Conservation (phyloP, 2,329 filamentous ascomycete species). For the Tothia fuscella region DNA sequence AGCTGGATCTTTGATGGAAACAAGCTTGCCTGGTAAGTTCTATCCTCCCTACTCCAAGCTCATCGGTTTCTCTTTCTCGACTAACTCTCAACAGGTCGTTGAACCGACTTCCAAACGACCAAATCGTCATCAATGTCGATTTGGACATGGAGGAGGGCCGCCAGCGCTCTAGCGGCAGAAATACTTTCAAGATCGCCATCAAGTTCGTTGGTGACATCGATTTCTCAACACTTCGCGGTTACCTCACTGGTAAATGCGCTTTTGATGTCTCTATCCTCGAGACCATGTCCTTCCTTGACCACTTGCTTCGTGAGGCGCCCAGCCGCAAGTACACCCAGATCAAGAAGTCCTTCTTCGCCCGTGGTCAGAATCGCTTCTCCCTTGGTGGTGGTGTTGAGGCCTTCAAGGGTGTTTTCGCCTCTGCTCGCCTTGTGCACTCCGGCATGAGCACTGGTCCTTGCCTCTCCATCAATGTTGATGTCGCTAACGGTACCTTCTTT, state of each 20-base stretch:
- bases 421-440: slow-evolving; percentile 60
- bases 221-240: slow-evolving; percentile 52
- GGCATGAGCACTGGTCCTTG: slow-evolving; percentile 37
- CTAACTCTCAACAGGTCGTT: slow-evolving; percentile 16
- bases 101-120: slow-evolving; percentile 17
- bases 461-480: slow-evolving; percentile 77
- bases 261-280: slow-evolving; percentile 49
- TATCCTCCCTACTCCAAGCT: slow-evolving; percentile 8
- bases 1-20: slow-evolving; percentile 71
- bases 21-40: slow-evolving; percentile 67
- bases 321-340: slow-evolving; percentile 55
- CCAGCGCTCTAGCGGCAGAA: slow-evolving; percentile 21
- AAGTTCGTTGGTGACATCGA: slow-evolving; percentile 55
- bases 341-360: slow-evolving; percentile 72
- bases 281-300: slow-evolving; percentile 82
- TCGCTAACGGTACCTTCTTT: slow-evolving; percentile 86
- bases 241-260: slow-evolving; percentile 45
- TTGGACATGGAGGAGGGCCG: slow-evolving; percentile 54
- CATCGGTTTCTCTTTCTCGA: not conserved
- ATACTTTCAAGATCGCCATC: slow-evolving; percentile 40
- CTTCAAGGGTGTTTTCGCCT: slow-evolving; percentile 81
- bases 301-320: slow-evolving; percentile 72
- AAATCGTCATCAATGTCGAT: slow-evolving; percentile 47
- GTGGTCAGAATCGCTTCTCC: slow-evolving; percentile 31
- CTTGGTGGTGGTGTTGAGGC: slow-evolving; percentile 62